Conservation (phyloP, 768 basidiomycete species). For the Chalciporus piperatus region DNA sequence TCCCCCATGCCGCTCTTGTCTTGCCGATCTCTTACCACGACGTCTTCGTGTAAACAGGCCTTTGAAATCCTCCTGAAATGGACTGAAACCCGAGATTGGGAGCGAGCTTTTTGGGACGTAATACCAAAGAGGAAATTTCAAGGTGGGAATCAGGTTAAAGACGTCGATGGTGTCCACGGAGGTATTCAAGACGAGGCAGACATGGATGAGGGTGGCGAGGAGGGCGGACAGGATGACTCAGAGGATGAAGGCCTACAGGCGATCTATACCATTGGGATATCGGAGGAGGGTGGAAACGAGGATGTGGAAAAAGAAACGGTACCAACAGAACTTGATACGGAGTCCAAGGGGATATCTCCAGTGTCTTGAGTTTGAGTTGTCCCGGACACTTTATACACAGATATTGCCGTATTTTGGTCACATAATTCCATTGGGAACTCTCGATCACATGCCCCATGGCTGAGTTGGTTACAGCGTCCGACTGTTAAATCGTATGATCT, state of each 20-base stretch:
- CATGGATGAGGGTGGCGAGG: neutral
- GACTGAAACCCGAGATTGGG: conserved; percentile 86
- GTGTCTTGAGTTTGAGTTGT: neutral
- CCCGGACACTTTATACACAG: too few species aligned
- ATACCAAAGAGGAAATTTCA: conserved; percentile 92
- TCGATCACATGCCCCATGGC: conserved; percentile 42
- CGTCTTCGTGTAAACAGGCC: conserved; percentile 38
- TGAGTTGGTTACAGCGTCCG: conserved; percentile 52
- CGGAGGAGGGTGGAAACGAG: neutral
- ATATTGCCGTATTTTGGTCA: too few species aligned
- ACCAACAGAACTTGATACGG: neutral
- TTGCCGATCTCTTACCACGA: conserved; percentile 1
- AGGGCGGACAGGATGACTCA: neutral
- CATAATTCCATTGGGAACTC: too few species aligned
- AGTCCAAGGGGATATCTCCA: neutral
- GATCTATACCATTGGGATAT: neutral
- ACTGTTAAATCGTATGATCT: conserved; percentile 33
- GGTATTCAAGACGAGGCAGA: neutral
- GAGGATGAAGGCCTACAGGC: neutral
- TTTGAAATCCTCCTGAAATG: conserved; percentile 91
- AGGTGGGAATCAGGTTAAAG: conserved; percentile 18
- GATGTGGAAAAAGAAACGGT: neutral
- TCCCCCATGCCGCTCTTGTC: neutral
- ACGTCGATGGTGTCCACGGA: conserved; percentile 14
- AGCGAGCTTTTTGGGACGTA: conserved; percentile 79